These are phyloP conservation scores for Nakataea oryzae DNA, from an alignment of 2,329 filamentous ascomycete species.

Conservation along the genomic window DNA sequence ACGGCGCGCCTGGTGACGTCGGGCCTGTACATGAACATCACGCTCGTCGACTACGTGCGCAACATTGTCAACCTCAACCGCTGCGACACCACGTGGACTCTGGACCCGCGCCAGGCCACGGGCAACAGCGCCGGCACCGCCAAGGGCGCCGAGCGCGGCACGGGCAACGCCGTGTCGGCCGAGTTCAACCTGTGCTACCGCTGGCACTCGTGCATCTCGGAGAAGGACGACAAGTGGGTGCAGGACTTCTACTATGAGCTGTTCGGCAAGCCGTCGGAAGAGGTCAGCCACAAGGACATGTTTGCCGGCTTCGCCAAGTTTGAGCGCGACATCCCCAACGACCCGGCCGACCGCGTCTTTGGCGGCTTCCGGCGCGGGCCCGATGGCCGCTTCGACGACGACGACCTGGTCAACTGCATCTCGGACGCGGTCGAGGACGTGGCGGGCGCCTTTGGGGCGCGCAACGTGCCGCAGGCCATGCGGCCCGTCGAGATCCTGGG, in stretches of 20 bases:
- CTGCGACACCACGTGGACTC: constrained; percentile 67
- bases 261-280: constrained; percentile 47
- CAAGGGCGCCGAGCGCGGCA: constrained; percentile 54
- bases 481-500: constrained; percentile 70
- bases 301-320: constrained; percentile 52
- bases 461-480: constrained; percentile 64
- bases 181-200: constrained; percentile 86
- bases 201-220: constrained; percentile 72
- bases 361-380: constrained; percentile 51
- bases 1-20: constrained; percentile 65
- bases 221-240: constrained; percentile 73
- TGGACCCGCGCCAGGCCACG: constrained; percentile 66
- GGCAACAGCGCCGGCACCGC: constrained; percentile 42
- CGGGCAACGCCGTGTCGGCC: constrained; percentile 74
- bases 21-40: constrained; percentile 71
- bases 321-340: constrained; percentile 47
- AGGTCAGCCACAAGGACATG: constrained; percentile 50
- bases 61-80: constrained; percentile 66
- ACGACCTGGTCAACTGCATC: constrained; percentile 64
- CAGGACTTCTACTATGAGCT: constrained; percentile 55
- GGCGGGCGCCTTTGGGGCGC: constrained; percentile 63
- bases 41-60: constrained; percentile 66
- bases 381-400: constrained; percentile 63
- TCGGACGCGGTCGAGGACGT: constrained; percentile 62
- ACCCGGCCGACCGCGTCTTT: constrained; percentile 62